A percentile compares a stretch with the other conserved stretches of the same genome.
Conservation (phyloP, 2,329 filamentous ascomycete species). For the Clonostachys sp. region DNA sequence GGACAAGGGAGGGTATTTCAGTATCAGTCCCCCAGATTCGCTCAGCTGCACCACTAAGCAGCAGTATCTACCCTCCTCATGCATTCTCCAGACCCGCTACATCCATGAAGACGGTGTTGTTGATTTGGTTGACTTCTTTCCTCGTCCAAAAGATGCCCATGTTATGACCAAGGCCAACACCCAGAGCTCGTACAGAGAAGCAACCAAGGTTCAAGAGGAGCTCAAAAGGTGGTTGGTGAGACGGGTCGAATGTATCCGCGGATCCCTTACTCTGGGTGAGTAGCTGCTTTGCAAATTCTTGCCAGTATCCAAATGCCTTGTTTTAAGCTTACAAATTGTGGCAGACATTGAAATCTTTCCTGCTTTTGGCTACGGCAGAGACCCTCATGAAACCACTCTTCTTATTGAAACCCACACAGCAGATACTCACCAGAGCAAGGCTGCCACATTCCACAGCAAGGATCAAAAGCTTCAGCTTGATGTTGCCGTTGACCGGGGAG, state of each 20-base stretch:
- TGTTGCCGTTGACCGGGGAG: constrained; percentile 58
- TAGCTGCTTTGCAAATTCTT: not conserved
- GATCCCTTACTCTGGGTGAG: constrained; percentile 54
- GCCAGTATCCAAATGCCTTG: not conserved
- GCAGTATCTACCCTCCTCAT: constrained; percentile 70
- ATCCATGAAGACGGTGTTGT: constrained; percentile 72
- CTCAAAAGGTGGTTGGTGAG: constrained; percentile 69
- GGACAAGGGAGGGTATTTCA: constrained; percentile 70
- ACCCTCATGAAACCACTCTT: constrained; percentile 56
- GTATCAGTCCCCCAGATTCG: constrained; percentile 50
- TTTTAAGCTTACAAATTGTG: constrained; percentile 2
- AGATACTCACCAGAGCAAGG: constrained; percentile 43
- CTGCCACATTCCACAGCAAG: constrained; percentile 58
- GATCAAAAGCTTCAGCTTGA: constrained; percentile 61
- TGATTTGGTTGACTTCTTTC: constrained; percentile 72
- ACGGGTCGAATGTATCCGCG: constrained; percentile 68
- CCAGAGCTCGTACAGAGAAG: constrained; percentile 49
- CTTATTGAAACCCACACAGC: constrained; percentile 34
- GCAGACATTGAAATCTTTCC: constrained; percentile 67
- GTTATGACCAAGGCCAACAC: constrained; percentile 40
- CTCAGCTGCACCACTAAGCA: constrained; percentile 66
- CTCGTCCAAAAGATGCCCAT: constrained; percentile 56
- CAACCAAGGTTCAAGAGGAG: constrained; percentile 49
- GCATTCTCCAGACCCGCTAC: constrained; percentile 73
- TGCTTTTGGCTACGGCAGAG: constrained; percentile 65